These are phyloP conservation scores for Talaromyces trachyspermus DNA, from an alignment of 495 filamentous ascomycete species.

Conservation along the genomic window DNA sequence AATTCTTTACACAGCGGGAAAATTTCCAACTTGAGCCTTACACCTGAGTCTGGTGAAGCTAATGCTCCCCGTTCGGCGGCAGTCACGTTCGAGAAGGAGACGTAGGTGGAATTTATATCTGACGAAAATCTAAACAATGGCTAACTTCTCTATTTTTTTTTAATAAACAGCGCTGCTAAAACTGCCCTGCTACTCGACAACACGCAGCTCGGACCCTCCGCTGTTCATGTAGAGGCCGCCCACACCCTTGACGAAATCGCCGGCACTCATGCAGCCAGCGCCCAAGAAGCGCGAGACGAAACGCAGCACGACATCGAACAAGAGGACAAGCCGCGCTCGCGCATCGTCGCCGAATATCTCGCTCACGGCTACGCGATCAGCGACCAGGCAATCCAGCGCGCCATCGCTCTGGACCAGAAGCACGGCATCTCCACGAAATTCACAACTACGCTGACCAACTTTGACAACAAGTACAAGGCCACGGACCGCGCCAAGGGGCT, in stretches of 20 bases:
- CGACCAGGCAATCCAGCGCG: constrained; percentile 75
- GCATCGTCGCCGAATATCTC: constrained; percentile 92
- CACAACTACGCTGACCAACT: constrained; percentile 58
- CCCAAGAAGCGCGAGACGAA: constrained; percentile 44
- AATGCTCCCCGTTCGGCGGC: constrained; percentile 67
- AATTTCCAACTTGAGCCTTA: constrained; percentile 74
- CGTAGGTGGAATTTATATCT: too few species aligned
- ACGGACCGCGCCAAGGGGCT: constrained; percentile 68
- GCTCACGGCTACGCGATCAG: constrained; percentile 87
- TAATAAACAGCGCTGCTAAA: constrained; percentile 64
- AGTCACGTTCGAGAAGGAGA: constrained; percentile 93
- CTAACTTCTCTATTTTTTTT: not conserved
- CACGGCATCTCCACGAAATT: constrained; percentile 79
- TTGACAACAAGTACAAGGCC: constrained; percentile 77
- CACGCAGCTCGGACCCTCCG: constrained; percentile 76
- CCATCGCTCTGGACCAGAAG: constrained; percentile 82
- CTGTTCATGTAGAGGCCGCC: constrained; percentile 69
- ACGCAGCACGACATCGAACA: constrained; percentile 64
- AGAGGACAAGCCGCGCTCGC: constrained; percentile 89
- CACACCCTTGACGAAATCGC: constrained; percentile 60
- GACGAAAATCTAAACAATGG: too few species aligned
- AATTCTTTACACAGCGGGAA: constrained; percentile 59
- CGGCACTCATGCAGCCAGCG: constrained; percentile 35
- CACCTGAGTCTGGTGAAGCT: constrained; percentile 49
- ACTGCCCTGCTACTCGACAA: constrained; percentile 95